Percentiles rank a stretch among this genome's conserved stretches.
phyloP scores from a whole-genome alignment of 768 basidiomycete species.

The Rhodotorula diobovata region DNA sequence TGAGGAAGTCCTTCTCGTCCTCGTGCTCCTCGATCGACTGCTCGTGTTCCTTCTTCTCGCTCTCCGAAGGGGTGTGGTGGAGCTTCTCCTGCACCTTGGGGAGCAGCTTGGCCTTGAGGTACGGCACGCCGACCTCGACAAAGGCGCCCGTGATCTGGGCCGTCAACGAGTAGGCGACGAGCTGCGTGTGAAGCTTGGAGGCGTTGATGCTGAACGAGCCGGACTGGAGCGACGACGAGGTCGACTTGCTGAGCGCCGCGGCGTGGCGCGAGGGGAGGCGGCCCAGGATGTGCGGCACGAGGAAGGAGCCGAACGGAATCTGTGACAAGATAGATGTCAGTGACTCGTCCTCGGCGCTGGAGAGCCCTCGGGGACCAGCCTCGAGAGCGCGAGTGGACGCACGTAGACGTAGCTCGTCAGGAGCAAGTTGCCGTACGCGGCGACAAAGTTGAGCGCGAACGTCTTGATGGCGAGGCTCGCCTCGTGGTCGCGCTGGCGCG shows the following conservation, averaged over 20 bases:
- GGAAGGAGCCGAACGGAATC: conserved; percentile 41
- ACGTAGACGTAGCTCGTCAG: conserved; percentile 89
- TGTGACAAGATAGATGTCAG: conserved; percentile 7
- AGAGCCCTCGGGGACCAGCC: not conserved
- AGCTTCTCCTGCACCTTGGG: conserved; percentile 41
- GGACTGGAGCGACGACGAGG: conserved; percentile 52
- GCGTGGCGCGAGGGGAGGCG: conserved; percentile 27
- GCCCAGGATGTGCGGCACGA: conserved; percentile 37
- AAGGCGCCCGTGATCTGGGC: conserved; percentile 65
- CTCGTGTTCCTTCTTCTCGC: conserved; percentile 56
- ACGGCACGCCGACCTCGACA: conserved; percentile 43
- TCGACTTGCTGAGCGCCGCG: conserved; percentile 14
- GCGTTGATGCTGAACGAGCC: conserved; percentile 56
- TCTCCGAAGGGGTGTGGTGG: conserved; percentile 40
- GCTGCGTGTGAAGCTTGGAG: conserved; percentile 72
- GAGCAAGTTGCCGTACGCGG: conserved; percentile 76
- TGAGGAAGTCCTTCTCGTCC: conserved; percentile 74
- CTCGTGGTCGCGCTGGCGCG: conserved; percentile 66
- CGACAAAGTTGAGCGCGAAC: conserved; percentile 79
- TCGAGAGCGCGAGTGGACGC: conserved; percentile 62
- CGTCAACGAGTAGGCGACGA: conserved; percentile 72
- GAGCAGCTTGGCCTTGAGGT: conserved; percentile 25
- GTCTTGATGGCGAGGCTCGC: conserved; percentile 82
- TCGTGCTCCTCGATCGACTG: conserved; percentile 43
- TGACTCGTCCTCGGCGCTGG: no score